Conservation (phyloP, 805 yeast species). For the Candida hungchunana region DNA sequence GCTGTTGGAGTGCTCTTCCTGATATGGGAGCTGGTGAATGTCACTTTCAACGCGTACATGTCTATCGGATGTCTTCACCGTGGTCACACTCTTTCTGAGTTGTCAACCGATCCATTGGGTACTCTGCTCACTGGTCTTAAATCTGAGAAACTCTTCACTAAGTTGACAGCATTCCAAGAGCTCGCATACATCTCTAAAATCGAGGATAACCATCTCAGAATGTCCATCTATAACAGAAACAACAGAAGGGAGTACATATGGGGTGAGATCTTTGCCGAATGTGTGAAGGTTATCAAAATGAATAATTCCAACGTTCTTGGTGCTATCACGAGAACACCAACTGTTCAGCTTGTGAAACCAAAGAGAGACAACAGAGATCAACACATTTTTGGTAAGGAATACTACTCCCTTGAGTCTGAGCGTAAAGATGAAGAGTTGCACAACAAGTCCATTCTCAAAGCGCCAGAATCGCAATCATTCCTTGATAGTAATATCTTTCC, state of each 20-base stretch:
- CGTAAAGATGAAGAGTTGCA: conserved; percentile 14
- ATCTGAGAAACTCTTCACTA: conserved; percentile 44
- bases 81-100: conserved; percentile 54
- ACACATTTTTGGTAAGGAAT: conserved; percentile 33
- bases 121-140: conserved; percentile 62
- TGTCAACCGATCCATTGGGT: conserved; percentile 56
- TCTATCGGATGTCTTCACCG: conserved; percentile 71
- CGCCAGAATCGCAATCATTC: conserved; percentile 12
- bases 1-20: conserved; percentile 34
- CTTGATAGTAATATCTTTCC: conserved; percentile 20
- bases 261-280: conserved; percentile 58
- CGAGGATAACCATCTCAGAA: conserved; percentile 42
- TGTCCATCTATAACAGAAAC: conserved; percentile 48
- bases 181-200: conserved; percentile 59
- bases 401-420: conserved; percentile 16
- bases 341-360: conserved; percentile 18
- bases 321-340: conserved; percentile 5
- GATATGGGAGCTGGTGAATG: conserved; percentile 53
- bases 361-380: conserved; percentile 14
- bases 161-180: conserved; percentile 72
- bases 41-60: conserved; percentile 59
- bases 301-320: conserved; percentile 39
- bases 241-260: conserved; percentile 45
- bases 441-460: conserved; percentile 3
- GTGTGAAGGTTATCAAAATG: conserved; percentile 49